phyloP scores from a whole-genome alignment of 306 rosid genomes.

The Biancaea sappan region DNA sequence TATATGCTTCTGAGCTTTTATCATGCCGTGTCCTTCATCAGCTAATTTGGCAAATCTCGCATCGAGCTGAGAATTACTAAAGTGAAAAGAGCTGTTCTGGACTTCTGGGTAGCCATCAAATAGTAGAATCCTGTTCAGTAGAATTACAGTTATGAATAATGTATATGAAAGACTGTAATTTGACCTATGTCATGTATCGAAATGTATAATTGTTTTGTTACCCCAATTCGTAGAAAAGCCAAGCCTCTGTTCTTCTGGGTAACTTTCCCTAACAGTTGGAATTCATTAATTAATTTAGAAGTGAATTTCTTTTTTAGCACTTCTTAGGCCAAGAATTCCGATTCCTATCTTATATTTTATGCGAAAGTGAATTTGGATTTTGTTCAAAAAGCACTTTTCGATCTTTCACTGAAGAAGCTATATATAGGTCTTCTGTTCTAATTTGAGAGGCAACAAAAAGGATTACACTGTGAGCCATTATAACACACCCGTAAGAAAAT shows the following conservation, averaged over 20 bases:
- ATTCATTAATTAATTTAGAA: conserved; percentile 25
- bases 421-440: background rate
- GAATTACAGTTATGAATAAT: background rate
- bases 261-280: conserved; percentile 25
- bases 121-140: conserved; percentile 38
- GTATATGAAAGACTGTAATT: conserved; percentile 18
- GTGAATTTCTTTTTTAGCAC: conserved; percentile 10
- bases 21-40: conserved; percentile 38
- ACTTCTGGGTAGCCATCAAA: conserved; percentile 29
- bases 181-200: background rate
- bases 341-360: conserved; percentile 45
- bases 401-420: conserved; percentile 26
- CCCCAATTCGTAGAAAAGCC: conserved; percentile 26
- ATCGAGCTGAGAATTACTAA: conserved; percentile 31
- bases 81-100: conserved; percentile 28
- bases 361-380: conserved; percentile 50
- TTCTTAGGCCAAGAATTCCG: background rate
- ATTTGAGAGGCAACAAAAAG: conserved; percentile 14
- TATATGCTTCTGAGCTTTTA: conserved; percentile 37
- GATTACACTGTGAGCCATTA: conserved; percentile 1
- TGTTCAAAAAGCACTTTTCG: conserved; percentile 30
- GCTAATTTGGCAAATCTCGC: conserved; percentile 45
- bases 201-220: conserved; percentile 4
- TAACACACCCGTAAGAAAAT: background rate
- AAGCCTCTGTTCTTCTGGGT: conserved; percentile 16